Evolutionary conservation across 2,329 filamentous ascomycete species (phyloP), one percentile per base, ranked within the genome.

Genomic region (Hymenoscyphus infarciens): DNA sequence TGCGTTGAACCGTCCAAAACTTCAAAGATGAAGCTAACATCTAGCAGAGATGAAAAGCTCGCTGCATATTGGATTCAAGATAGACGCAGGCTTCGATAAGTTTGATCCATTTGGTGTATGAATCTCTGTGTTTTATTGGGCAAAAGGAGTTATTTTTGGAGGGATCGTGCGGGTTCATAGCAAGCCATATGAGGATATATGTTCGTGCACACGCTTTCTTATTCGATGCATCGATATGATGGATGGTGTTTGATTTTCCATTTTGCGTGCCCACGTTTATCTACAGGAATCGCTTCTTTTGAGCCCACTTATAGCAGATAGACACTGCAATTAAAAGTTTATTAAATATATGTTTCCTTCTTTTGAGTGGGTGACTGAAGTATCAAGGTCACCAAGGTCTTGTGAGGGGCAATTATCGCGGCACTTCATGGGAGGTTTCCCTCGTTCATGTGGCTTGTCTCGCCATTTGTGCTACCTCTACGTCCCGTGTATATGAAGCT

Each of bases 1-100:
- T 85, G 81, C 59, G 69, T 70, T 68, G 45, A 63, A 38, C 35
- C 29, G 31, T n/a, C 25, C 38, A 11, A 29, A 31, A 25, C 54
- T 42, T 19, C 31, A 35, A 25, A 15, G 33, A 54, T 39, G 31
- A 57, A 56, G 61, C 64, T 66, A 63, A 66, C 53, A 42, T 53
- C 22, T 52, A 27, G 39, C 60, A 66, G 62, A 66, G 64, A 64
- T 66, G 56, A 66, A 57, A 45, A 39, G 35, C 53, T 52, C 52
- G 33, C 19, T n/a, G 22, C 39, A 19, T 27, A 58, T 57, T 59
- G 49, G 56, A 53, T 55, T 54, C 42, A 31, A 22, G 42, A 33
- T 62, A 62, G 60, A 58, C 33, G 45, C 55, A 55, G 38, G 27
- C 38, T 60, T 49, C 42, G 42, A 19, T 22, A 22, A 49, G 42